phyloP scores from a whole-genome alignment of 2,329 filamentous ascomycete genomes.

The Alternaria triticimaculans region DNA sequence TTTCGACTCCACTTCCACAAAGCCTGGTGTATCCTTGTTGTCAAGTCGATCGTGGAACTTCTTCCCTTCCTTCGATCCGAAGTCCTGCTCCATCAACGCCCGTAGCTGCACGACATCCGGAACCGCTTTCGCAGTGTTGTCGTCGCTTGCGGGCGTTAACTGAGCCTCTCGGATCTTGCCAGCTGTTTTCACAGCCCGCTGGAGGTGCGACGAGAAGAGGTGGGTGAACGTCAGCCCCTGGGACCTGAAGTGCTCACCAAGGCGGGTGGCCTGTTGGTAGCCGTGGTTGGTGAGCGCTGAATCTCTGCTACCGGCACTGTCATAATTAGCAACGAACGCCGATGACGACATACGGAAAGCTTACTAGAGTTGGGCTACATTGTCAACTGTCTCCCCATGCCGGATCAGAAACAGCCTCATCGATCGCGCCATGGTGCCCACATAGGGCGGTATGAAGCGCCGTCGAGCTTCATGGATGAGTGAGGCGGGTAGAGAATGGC shows the following conservation, averaged over 20 bases:
- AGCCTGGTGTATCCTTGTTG: slow-evolving; percentile 52
- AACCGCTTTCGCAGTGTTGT: slow-evolving; percentile 5
- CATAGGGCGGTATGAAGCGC: slow-evolving; percentile 15
- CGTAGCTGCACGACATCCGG: slow-evolving; percentile 35
- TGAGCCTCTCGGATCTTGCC: slow-evolving; percentile 68
- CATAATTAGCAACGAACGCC: slow-evolving; percentile 29
- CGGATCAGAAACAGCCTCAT: slow-evolving; percentile 79
- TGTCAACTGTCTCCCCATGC: slow-evolving; percentile 90
- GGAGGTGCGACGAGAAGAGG: slow-evolving; percentile 79
- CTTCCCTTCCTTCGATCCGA: slow-evolving; percentile 73
- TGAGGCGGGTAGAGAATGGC: not conserved
- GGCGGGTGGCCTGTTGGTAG: slow-evolving; percentile 74
- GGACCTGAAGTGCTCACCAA: slow-evolving; percentile 71
- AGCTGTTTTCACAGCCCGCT: slow-evolving; percentile 75
- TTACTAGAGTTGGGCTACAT: slow-evolving; percentile 79
- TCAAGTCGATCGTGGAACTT: slow-evolving; percentile 55
- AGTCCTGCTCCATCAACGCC: slow-evolving; percentile 73
- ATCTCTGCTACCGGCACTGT: slow-evolving; percentile 79
- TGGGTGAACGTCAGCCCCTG: slow-evolving; percentile 70
- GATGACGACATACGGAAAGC: slow-evolving; percentile 13
- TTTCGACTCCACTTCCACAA: slow-evolving; percentile 69
- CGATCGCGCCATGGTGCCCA: slow-evolving; percentile 33
- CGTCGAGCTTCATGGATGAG: slow-evolving; percentile 24
- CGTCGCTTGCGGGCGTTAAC: slow-evolving; percentile 7
- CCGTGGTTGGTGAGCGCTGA: slow-evolving; percentile 83